phyloP scores from a whole-genome alignment of 192 early-diverging fungal species.

The Dissophora globulifera region DNA sequence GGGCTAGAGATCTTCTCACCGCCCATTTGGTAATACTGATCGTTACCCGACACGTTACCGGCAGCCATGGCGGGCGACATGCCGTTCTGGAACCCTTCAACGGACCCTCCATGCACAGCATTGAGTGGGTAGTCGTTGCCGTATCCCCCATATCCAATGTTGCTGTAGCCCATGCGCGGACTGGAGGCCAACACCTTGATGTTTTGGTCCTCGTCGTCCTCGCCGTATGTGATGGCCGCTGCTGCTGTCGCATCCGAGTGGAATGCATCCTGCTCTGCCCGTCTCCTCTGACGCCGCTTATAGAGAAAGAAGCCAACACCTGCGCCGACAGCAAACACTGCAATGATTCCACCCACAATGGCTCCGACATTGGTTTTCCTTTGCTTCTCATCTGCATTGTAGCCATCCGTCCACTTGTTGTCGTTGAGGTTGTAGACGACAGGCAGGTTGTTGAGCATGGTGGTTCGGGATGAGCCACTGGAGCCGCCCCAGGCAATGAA shows the following conservation, averaged over 20 bases:
- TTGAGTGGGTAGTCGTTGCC: constrained; percentile 28
- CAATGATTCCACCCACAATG: constrained; percentile 18
- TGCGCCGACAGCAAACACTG: neutral
- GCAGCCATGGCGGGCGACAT: neutral
- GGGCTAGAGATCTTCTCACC: neutral
- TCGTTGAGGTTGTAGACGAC: constrained; percentile 32
- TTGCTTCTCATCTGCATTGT: neutral
- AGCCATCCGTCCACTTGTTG: constrained; percentile 26
- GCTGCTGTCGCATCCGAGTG: constrained; percentile 7
- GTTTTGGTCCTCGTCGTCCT: constrained; percentile 7
- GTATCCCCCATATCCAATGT: neutral
- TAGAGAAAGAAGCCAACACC: neutral
- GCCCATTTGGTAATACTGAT: neutral
- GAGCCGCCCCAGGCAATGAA: constrained; percentile 45
- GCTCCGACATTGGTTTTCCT: neutral
- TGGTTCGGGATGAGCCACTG: constrained; percentile 1
- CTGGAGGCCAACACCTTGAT: constrained; percentile 17
- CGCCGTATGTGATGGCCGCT: constrained; percentile 5
- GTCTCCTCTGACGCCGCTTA: neutral
- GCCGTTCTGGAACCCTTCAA: constrained; percentile 1
- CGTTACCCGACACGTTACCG: neutral
- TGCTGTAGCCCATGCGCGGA: neutral
- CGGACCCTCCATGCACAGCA: constrained; percentile 1
- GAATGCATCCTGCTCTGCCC: neutral
- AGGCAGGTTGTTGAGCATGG: constrained; percentile 32